Conservation (phyloP, 2,329 filamentous ascomycete genomes). For the Cladosporium sphaerospermum region DNA sequence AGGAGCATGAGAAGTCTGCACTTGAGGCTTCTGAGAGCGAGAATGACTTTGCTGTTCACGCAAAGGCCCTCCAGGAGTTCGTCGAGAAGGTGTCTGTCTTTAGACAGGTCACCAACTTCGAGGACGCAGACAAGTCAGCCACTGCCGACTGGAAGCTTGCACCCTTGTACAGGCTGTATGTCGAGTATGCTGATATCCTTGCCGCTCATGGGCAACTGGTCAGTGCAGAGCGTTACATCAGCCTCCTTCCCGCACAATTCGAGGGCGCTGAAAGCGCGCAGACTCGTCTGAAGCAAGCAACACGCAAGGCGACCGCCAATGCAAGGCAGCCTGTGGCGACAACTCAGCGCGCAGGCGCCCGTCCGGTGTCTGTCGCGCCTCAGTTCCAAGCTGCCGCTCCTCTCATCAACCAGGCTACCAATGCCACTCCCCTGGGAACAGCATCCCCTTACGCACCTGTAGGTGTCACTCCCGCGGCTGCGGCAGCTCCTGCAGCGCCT, state of each 20-base stretch:
- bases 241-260: conserved; percentile 76
- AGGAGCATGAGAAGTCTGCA: conserved; percentile 72
- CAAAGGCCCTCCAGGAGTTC: conserved; percentile 79
- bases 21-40: conserved; percentile 60
- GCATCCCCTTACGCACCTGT: conserved; percentile 4
- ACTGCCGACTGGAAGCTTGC: conserved; percentile 82
- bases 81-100: conserved; percentile 99
- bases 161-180: conserved; percentile 86
- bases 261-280: conserved; percentile 81
- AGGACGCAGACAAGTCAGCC: conserved; percentile 67
- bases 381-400: conserved; percentile 36
- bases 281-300: conserved; percentile 78
- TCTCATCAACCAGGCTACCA: conserved; percentile 27
- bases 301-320: conserved; percentile 45
- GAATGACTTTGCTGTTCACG: conserved; percentile 86
- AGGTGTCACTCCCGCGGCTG: conserved; percentile 33
- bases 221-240: conserved; percentile 84
- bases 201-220: conserved; percentile 81
- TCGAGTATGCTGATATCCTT: conserved; percentile 92
- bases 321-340: conserved; percentile 33
- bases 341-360: conserved; percentile 6
- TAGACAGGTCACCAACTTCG: conserved; percentile 86
- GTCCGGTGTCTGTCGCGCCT: conserved; percentile 11
- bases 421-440: conserved; percentile 17
- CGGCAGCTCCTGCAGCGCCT: conserved; percentile 22